Evolutionary conservation across 2,329 filamentous ascomycete genomes (phyloP).

Genomic region (Seiridium unicorne): DNA sequence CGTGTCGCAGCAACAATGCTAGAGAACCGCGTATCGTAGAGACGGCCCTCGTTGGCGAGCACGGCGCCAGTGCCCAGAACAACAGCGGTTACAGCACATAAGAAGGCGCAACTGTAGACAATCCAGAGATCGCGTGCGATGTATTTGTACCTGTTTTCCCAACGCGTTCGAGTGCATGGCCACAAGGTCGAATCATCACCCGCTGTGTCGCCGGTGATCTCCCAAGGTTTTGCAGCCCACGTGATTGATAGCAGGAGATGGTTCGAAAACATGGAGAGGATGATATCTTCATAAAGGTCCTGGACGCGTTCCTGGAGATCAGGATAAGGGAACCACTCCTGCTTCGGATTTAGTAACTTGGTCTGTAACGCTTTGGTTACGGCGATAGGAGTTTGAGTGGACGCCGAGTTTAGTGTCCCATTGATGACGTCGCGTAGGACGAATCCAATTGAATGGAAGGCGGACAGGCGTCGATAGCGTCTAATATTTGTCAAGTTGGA

Average conservation of each 20-base stretch:
- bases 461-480: conserved; percentile 29
- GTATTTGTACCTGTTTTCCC: conserved; percentile 32
- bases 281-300: conserved; percentile 34
- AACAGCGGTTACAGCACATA: conserved; percentile 26
- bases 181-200: conserved; percentile 21
- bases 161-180: conserved; percentile 29
- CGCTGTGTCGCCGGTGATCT: conserved; percentile 20
- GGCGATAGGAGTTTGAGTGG: conserved; percentile 21
- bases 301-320: conserved; percentile 27
- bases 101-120: conserved; percentile 31
- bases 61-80: conserved; percentile 32
- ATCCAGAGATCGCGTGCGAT: conserved; percentile 32
- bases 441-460: conserved; percentile 33
- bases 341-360: conserved; percentile 35
- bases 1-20: conserved; percentile 40
- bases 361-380: conserved; percentile 38
- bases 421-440: conserved; percentile 30
- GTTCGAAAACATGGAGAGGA: conserved; percentile 33
- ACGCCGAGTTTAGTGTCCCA: conserved; percentile 27
- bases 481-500: conserved; percentile 13
- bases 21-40: conserved; percentile 36
- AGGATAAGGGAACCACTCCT: conserved; percentile 27
- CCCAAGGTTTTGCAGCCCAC: conserved; percentile 29
- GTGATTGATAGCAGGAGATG: conserved; percentile 32
- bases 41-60: conserved; percentile 31